phyloP scores from a whole-genome alignment of 208 protist species.

The Leishmania tropica region DNA sequence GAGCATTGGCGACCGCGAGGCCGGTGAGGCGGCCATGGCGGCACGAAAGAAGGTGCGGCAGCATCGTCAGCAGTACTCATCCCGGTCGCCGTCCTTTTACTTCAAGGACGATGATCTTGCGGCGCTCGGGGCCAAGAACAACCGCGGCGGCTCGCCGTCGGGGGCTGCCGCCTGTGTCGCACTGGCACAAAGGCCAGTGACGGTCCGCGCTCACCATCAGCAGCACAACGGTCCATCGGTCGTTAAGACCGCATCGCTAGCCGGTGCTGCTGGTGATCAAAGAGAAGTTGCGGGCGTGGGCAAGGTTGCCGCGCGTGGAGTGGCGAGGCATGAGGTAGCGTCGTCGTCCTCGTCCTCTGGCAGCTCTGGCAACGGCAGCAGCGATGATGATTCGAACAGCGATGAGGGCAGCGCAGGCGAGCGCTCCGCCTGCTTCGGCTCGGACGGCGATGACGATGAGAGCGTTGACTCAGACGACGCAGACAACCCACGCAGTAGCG shows the following conservation, averaged over 20 bases:
- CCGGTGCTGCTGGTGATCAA: neutral
- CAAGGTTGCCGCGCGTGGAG: neutral
- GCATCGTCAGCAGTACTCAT: neutral
- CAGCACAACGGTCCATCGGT: neutral
- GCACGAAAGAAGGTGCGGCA: constrained; percentile 12
- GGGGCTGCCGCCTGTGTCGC: neutral
- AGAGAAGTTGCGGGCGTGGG: neutral
- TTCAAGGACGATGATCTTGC: constrained; percentile 16
- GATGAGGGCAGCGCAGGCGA: constrained; percentile 17
- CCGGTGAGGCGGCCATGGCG: constrained; percentile 5
- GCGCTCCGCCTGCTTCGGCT: constrained; percentile 1
- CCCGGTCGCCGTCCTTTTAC: constrained; percentile 26
- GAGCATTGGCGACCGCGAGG: neutral
- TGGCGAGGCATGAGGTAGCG: neutral
- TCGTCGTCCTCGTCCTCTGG: constrained; percentile 7
- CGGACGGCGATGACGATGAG: constrained; percentile 3
- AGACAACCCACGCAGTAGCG: neutral
- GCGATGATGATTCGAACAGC: constrained; percentile 11
- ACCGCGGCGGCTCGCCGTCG: neutral
- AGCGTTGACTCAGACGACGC: neutral
- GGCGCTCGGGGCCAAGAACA: neutral
- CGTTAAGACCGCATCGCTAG: neutral
- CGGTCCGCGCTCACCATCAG: neutral
- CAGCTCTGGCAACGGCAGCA: constrained; percentile 4
- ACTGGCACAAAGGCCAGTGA: neutral